Evolutionary conservation across 1,284 basidiomycete species (phyloP).

Genomic region (Coniferiporia sulphurascens): DNA sequence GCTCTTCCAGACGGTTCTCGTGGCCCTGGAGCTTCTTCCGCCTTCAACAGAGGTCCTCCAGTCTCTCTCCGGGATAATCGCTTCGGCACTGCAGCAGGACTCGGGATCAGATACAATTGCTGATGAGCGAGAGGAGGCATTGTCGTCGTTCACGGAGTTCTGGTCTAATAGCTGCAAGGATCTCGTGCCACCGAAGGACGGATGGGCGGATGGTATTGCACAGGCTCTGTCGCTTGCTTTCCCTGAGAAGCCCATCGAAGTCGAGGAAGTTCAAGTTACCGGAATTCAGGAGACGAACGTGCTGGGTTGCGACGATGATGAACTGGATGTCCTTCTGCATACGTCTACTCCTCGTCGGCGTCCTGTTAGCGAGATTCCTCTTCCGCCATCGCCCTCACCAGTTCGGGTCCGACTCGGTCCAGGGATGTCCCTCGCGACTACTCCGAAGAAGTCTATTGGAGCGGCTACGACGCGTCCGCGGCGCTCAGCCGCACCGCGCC

Average conservation of each 20-base stretch:
- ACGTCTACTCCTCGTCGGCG: slow-evolving; percentile 13
- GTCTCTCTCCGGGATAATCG: slow-evolving; percentile 16
- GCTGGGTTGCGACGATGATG: slow-evolving; percentile 6
- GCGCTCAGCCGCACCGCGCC: slow-evolving; percentile 2
- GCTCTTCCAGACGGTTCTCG: slow-evolving; percentile 19
- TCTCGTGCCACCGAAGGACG: slow-evolving; percentile 8
- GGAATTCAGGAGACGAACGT: too few relatives aligned
- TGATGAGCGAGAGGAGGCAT: slow-evolving; percentile 12
- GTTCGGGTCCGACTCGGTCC: background rate
- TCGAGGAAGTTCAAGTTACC: background rate
- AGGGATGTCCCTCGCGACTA: background rate
- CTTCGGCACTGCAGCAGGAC: slow-evolving; percentile 17
- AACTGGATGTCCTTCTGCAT: slow-evolving; percentile 10
- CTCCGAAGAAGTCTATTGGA: too few relatives aligned
- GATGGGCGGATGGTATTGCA: slow-evolving; percentile 13
- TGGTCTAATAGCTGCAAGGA: slow-evolving; percentile 17
- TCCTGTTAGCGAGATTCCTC: background rate
- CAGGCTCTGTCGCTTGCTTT: slow-evolving; percentile 9
- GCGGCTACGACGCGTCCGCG: background rate
- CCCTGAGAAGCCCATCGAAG: background rate
- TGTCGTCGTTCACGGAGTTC: slow-evolving; percentile 19
- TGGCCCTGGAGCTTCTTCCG: slow-evolving; percentile 15
- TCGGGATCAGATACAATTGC: slow-evolving; percentile 2
- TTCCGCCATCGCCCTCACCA: slow-evolving; percentile 8
- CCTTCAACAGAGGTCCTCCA: slow-evolving; percentile 14